Evolutionary conservation across 2,329 filamentous ascomycete genomes (phyloP).

Genomic region (Lasiodiplodia theobromae): DNA sequence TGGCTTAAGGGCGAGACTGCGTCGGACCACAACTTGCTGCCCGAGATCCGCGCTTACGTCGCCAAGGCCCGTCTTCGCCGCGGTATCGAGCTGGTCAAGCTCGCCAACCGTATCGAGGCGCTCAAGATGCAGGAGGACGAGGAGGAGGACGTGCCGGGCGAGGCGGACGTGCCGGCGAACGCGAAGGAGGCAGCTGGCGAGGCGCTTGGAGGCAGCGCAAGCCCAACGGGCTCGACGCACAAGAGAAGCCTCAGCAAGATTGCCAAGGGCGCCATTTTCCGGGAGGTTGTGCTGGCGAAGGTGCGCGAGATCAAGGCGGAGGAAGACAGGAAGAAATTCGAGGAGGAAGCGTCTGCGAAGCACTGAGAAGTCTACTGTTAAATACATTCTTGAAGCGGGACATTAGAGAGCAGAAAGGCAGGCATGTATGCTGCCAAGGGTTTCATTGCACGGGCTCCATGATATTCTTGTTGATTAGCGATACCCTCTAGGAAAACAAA

Average conservation of each 20-base stretch:
- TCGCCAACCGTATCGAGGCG: slow-evolving; percentile 92
- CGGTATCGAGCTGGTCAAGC: slow-evolving; percentile 94
- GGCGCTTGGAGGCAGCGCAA: slow-evolving; percentile 45
- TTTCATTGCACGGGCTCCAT: slow-evolving; percentile 15
- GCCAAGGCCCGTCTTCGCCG: slow-evolving; percentile 89
- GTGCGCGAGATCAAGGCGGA: slow-evolving; percentile 90
- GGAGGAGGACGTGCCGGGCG: slow-evolving; percentile 69
- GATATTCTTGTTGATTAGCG: slow-evolving; percentile 34
- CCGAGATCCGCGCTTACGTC: slow-evolving; percentile 94
- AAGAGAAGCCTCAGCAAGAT: slow-evolving; percentile 65
- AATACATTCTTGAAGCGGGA: slow-evolving; percentile 19
- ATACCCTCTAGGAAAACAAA: slow-evolving; percentile 38
- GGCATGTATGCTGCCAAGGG: slow-evolving; percentile 9
- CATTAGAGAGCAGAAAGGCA: slow-evolving; percentile 22
- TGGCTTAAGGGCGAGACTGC: slow-evolving; percentile 94
- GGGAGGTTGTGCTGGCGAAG: slow-evolving; percentile 92
- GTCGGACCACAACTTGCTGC: slow-evolving; percentile 94
- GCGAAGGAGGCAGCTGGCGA: slow-evolving; percentile 63
- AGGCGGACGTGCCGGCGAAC: slow-evolving; percentile 68
- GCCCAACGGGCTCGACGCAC: slow-evolving; percentile 31
- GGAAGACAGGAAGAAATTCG: slow-evolving; percentile 75
- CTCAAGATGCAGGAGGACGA: slow-evolving; percentile 95
- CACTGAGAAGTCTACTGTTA: slow-evolving; percentile 15
- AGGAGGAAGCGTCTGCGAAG: slow-evolving; percentile 59
- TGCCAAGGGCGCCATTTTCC: slow-evolving; percentile 80